Conservation (phyloP, 73 alveolate genomes). For the Effrenium voratum region DNA sequence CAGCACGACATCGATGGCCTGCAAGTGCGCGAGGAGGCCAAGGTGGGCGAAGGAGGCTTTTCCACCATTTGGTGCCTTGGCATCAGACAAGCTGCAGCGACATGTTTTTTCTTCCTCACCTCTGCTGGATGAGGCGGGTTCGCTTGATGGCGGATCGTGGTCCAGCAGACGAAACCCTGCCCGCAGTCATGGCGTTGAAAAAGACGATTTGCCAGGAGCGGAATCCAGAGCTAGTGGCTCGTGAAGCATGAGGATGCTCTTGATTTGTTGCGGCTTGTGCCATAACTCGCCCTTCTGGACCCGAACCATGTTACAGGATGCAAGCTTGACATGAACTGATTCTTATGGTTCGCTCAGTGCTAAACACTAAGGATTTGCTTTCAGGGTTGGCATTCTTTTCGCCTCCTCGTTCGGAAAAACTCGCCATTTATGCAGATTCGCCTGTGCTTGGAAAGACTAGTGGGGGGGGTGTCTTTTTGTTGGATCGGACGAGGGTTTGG, state of each 20-base stretch:
- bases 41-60: conserved; percentile 58
- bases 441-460: too few species aligned
- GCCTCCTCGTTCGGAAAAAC: too few species aligned
- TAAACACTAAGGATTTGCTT: too few species aligned
- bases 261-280: not conserved
- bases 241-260: not conserved
- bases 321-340: too few species aligned
- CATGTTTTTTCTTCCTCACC: too few species aligned
- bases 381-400: too few species aligned
- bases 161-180: conserved; percentile 69
- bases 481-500: too few species aligned
- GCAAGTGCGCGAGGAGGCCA: conserved; percentile 71
- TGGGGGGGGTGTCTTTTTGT: too few species aligned
- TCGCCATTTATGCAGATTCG: too few species aligned
- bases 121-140: conserved; percentile 64
- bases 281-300: not conserved
- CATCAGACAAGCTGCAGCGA: too few species aligned
- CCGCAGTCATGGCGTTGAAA: conserved; percentile 75
- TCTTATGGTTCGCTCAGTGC: too few species aligned
- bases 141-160: conserved; percentile 83
- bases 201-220: conserved; percentile 88
- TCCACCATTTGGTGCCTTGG: conserved; percentile 62
- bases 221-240: not conserved
- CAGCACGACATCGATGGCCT: conserved; percentile 55
- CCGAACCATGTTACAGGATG: not conserved